Percentiles rank a stretch among this genome's conserved stretches.
These are phyloP conservation scores for Cucurbitaria berberidis DNA, from an alignment of 2,329 filamentous ascomycete species.

Conservation along the genomic window DNA sequence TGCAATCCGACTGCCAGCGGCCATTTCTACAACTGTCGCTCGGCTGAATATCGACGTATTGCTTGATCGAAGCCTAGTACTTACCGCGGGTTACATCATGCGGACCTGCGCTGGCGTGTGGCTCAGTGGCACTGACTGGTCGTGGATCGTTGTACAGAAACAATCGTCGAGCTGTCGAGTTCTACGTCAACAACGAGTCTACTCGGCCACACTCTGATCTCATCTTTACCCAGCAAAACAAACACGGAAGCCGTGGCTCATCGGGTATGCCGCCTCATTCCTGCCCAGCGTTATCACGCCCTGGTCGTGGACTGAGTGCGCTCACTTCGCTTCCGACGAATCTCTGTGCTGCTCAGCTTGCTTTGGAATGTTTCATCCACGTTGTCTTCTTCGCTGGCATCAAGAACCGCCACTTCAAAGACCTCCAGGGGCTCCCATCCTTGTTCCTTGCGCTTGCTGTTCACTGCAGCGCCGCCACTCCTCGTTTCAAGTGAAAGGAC, in stretches of 20 bases:
- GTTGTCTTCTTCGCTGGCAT: conserved; percentile 63
- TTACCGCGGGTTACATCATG: conserved; percentile 29
- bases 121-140: conserved; percentile 23
- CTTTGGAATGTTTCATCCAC: conserved; percentile 69
- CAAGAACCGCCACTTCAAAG: conserved; percentile 89
- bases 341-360: conserved; percentile 93
- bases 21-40: conserved; percentile 10
- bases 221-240: conserved; percentile 11
- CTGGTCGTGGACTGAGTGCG: conserved; percentile 28
- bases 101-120: conserved; percentile 30
- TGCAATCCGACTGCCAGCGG: conserved; percentile 10
- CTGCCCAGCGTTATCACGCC: conserved; percentile 21
- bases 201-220: conserved; percentile 16
- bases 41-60: conserved; percentile 17
- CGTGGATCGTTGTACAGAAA: conserved; percentile 35
- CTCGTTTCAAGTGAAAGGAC: conserved; percentile 90
- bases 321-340: conserved; percentile 58
- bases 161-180: conserved; percentile 20
- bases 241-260: conserved; percentile 12
- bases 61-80: conserved; percentile 17
- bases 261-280: conserved; percentile 1
- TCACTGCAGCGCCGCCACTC: conserved; percentile 82
- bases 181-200: conserved; percentile 10
- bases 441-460: conserved; percentile 76
- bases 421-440: conserved; percentile 79